A percentile compares a stretch with the other conserved stretches of the same genome.
phyloP scores from a whole-genome alignment of 139 green algal species.

The Chlamydomonas eustigma region DNA sequence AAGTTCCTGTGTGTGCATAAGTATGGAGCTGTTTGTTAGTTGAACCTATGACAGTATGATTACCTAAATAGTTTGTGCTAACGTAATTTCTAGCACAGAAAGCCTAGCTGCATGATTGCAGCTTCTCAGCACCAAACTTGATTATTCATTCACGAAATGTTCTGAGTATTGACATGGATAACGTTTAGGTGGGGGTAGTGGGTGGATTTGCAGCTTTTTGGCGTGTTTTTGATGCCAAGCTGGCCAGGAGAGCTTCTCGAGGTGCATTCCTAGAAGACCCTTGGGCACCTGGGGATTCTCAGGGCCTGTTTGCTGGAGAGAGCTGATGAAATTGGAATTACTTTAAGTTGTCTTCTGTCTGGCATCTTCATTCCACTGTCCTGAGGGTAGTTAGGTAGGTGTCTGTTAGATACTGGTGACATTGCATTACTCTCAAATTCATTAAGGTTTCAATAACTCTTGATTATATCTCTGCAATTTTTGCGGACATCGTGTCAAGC shows the following conservation, averaged over 20 bases:
- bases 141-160: neutral
- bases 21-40: no score
- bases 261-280: conserved; percentile 17
- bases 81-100: neutral
- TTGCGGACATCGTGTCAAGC: no score
- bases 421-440: no score
- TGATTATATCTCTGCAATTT: no score
- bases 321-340: no score
- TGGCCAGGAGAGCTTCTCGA: conserved; percentile 3
- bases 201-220: conserved; percentile 5
- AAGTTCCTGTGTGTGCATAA: no score
- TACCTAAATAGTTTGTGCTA: neutral
- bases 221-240: conserved; percentile 13
- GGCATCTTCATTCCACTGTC: no score
- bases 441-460: no score
- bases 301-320: conserved; percentile 20
- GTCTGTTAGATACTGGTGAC: no score
- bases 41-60: neutral
- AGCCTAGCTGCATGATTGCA: neutral
- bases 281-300: neutral
- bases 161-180: neutral
- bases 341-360: no score
- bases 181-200: neutral
- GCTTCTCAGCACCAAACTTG: neutral
- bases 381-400: no score